Evolutionary conservation across 805 yeast species (phyloP).

Genomic region (Barnettozyma californica): DNA sequence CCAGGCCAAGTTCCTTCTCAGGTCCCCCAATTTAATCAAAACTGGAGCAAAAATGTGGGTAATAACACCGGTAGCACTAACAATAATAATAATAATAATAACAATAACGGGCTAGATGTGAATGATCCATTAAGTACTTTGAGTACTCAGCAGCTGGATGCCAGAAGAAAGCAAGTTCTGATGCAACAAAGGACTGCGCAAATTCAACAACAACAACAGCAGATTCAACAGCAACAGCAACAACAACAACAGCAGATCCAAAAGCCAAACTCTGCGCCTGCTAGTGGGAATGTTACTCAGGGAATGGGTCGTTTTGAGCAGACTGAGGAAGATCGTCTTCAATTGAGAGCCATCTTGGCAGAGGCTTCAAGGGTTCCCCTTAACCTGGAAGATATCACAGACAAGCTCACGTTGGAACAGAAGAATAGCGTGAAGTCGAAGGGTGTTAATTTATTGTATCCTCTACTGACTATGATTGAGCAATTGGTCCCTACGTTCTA

Average conservation of each 20-base stretch:
- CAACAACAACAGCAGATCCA: constrained; percentile 9
- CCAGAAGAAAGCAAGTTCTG: constrained; percentile 8
- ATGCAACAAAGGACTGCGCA: constrained; percentile 6
- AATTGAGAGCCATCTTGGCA: constrained; percentile 56
- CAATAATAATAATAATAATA: neutral
- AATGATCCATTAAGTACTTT: constrained; percentile 1
- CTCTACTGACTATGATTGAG: constrained; percentile 62
- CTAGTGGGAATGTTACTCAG: constrained; percentile 26
- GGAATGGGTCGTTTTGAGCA: constrained; percentile 1
- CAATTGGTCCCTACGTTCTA: constrained; percentile 75
- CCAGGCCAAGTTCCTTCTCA: neutral
- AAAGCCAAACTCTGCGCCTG: constrained; percentile 11
- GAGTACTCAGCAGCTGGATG: constrained; percentile 7
- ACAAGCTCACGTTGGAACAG: constrained; percentile 55
- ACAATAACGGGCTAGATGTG: neutral
- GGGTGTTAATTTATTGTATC: constrained; percentile 42
- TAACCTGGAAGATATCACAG: constrained; percentile 60
- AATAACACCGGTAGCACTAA: neutral
- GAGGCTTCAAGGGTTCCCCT: constrained; percentile 68
- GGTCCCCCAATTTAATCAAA: constrained; percentile 6
- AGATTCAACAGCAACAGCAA: constrained; percentile 9
- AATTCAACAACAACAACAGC: constrained; percentile 10
- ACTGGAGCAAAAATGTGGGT: constrained; percentile 3
- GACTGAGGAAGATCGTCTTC: constrained; percentile 57
- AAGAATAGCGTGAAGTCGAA: constrained; percentile 54